Evolutionary conservation across 495 filamentous ascomycete species (phyloP).

Genomic region (Hypomontagnella submonticulosa): DNA sequence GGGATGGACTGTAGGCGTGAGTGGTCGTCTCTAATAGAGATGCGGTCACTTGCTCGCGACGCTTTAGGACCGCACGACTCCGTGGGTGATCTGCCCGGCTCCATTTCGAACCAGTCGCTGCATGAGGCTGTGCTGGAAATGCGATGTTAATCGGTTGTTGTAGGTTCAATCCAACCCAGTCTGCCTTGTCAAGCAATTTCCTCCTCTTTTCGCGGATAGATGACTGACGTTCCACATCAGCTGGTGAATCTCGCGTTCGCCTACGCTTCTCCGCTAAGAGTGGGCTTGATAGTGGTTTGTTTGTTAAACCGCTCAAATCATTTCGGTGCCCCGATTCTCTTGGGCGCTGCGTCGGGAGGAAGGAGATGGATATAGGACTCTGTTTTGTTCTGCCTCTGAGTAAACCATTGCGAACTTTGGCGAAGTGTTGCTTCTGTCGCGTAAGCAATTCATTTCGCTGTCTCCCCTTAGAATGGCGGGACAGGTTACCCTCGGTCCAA

Average conservation of each 20-base stretch:
- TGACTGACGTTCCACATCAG: conserved; percentile 5
- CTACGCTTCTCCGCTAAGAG: conserved; percentile 25
- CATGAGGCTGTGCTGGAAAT: conserved; percentile 41
- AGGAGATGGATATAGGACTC: conserved; percentile 44
- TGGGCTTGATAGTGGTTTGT: conserved; percentile 19
- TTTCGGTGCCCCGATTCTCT: conserved; percentile 2
- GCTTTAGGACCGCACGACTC: conserved; percentile 6
- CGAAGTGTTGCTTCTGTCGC: conserved; percentile 56
- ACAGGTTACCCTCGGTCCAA: conserved; percentile 58
- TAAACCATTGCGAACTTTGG: conserved; percentile 48
- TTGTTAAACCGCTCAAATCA: neutral
- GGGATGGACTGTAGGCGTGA: conserved; percentile 5
- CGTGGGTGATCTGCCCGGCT: conserved; percentile 15
- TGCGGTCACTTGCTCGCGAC: neutral
- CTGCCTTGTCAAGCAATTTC: conserved; percentile 41
- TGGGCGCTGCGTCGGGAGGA: conserved; percentile 25
- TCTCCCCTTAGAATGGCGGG: conserved; percentile 49
- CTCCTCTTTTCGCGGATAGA: conserved; percentile 37
- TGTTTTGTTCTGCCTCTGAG: conserved; percentile 24
- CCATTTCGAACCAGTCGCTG: conserved; percentile 41
- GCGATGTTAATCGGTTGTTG: conserved; percentile 46
- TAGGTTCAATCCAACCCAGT: conserved; percentile 46
- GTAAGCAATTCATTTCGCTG: conserved; percentile 50
- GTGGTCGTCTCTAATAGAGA: neutral
- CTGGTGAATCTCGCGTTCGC: conserved; percentile 5